Evolutionary conservation across 495 filamentous ascomycete species (phyloP).

Genomic region (Haplographium delicatum): DNA sequence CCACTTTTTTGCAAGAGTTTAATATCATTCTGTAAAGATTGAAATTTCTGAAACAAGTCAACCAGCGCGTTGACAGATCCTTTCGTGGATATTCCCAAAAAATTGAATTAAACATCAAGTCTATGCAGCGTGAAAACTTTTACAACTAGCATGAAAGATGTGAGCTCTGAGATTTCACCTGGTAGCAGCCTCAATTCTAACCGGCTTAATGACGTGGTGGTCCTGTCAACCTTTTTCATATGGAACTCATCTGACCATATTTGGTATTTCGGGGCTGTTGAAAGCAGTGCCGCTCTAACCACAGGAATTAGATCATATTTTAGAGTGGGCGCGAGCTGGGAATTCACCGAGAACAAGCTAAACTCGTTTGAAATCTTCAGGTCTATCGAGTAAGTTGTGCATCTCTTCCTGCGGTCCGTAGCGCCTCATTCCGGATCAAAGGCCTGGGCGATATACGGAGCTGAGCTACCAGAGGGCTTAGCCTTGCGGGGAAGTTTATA

Average conservation of each 20-base stretch:
- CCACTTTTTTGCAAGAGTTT: not conserved
- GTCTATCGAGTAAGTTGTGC: not conserved
- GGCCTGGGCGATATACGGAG: not conserved
- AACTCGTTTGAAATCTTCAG: not conserved
- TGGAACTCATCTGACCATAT: too few relatives aligned
- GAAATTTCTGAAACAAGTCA: not conserved
- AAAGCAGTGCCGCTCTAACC: too few relatives aligned
- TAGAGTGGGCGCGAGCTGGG: not conserved
- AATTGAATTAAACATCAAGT: constrained; percentile 1
- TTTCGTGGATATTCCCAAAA: not conserved
- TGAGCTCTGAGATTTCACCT: too few relatives aligned
- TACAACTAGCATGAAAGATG: not conserved
- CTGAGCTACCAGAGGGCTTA: not conserved
- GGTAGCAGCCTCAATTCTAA: too few relatives aligned
- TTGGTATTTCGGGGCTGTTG: too few relatives aligned
- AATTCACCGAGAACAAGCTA: not conserved
- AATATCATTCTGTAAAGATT: not conserved
- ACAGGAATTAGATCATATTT: too few relatives aligned
- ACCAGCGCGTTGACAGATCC: not conserved
- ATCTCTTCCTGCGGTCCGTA: constrained; percentile 8
- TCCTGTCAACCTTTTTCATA: too few relatives aligned
- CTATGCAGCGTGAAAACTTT: not conserved
- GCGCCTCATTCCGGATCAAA: constrained; percentile 3
- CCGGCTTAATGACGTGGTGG: too few relatives aligned
- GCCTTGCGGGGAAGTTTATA: not conserved